These are phyloP conservation scores for Avena sativa DNA, from an alignment of 176 grass and related monocot genomes.

Conservation along the genomic window DNA sequence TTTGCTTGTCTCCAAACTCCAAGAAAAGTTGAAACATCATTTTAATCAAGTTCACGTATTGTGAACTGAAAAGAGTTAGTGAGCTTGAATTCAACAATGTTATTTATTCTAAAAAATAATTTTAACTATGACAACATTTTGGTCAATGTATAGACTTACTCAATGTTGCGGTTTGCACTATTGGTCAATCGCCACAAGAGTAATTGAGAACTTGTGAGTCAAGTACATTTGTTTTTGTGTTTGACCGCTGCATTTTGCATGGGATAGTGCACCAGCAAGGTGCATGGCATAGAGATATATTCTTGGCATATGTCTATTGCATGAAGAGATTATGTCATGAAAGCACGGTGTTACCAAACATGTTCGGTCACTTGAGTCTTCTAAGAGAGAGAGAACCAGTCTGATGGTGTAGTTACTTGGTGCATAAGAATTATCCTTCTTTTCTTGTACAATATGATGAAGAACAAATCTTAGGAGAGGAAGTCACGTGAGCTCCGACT, in stretches of 20 bases:
- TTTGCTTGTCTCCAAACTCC: too few species aligned
- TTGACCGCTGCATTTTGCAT: slow-evolving; percentile 45
- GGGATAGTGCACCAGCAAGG: neutral
- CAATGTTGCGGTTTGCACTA: neutral
- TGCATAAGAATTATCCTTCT: too few species aligned
- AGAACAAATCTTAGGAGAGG: neutral
- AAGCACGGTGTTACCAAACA: neutral
- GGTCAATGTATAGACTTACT: neutral
- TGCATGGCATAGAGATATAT: too few species aligned
- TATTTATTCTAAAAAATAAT: too few species aligned
- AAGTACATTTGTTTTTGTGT: slow-evolving; percentile 46
- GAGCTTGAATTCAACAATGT: too few species aligned
- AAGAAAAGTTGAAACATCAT: too few species aligned
- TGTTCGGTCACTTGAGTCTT: neutral
- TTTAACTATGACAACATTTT: too few species aligned
- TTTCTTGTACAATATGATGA: neutral
- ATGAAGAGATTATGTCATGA: too few species aligned
- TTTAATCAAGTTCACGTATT: too few species aligned
- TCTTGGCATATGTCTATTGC: too few species aligned
- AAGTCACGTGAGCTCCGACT: slow-evolving; percentile 44
- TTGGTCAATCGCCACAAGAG: neutral
- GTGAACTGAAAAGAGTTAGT: too few species aligned
- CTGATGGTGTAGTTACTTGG: too few species aligned
- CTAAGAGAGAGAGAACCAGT: neutral
- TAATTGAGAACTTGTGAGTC: slow-evolving; percentile 45